phyloP scores from a whole-genome alignment of 1,139 yeast species.

The Taiozyma sp. region DNA sequence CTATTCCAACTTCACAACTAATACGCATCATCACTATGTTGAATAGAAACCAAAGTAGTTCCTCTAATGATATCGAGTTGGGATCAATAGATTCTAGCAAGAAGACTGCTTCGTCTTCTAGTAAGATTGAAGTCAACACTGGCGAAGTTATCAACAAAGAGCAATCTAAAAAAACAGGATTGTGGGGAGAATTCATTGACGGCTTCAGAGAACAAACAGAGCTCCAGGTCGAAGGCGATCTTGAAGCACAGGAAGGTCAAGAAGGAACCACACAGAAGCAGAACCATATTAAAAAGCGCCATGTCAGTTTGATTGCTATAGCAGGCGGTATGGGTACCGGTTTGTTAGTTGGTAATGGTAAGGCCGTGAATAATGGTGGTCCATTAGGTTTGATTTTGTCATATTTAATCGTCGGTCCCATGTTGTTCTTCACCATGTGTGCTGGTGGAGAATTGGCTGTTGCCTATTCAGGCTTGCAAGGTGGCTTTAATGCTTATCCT shows the following conservation, averaged over 20 bases:
- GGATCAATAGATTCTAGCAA: background rate
- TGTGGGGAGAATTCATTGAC: slow-evolving; percentile 42
- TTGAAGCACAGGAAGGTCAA: slow-evolving; percentile 22
- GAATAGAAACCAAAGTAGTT: background rate
- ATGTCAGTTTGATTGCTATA: slow-evolving; percentile 53
- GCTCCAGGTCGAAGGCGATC: slow-evolving; percentile 44
- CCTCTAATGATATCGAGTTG: background rate
- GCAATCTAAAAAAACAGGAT: background rate
- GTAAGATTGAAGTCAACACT: background rate
- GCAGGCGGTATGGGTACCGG: slow-evolving; percentile 66
- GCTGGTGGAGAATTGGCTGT: slow-evolving; percentile 71
- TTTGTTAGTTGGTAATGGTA: slow-evolving; percentile 59
- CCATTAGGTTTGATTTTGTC: slow-evolving; percentile 60
- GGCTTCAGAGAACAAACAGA: slow-evolving; percentile 50
- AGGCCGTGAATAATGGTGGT: slow-evolving; percentile 62
- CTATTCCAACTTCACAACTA: background rate
- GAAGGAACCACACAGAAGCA: background rate
- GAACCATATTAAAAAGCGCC: slow-evolving; percentile 28
- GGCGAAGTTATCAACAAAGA: background rate
- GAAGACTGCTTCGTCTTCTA: background rate
- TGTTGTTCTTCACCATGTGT: slow-evolving; percentile 64
- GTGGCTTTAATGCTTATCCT: slow-evolving; percentile 67
- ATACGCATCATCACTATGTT: background rate
- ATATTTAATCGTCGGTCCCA: slow-evolving; percentile 42
- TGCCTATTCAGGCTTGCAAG: slow-evolving; percentile 60